Evolutionary conservation across 169 alveolate genomes (phyloP), one percentile per base, ranked within the genome.

Genomic region (Plasmodium inui): DNA sequence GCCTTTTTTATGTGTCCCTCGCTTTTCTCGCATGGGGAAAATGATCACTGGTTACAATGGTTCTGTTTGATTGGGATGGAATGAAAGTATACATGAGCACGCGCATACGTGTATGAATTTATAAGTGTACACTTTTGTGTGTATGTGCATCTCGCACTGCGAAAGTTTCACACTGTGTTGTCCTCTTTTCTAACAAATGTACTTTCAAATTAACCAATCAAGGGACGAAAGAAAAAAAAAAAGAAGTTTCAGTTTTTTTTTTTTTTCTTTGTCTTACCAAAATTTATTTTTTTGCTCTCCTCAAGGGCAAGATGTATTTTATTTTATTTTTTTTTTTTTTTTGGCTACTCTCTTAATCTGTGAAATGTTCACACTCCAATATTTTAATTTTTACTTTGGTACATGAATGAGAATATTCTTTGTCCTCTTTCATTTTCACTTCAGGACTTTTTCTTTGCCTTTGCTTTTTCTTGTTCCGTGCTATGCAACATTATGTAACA

Each of bases 401-500:
- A 80, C 71, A 26, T 82, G 72, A 57, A 82, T 61, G 57, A 28
- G 61, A 41, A 19, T 80, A 41, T 22, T 80, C 37, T 34, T 32
- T 80, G 55, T 19, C 8, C 53, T 50, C 22, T 80, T 80, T 80
- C 67, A 19, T 80, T 41, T 41, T 80, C 61, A 80, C 57, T 46
- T 80, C 7, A 41, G 53, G 30, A 46, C 26, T 80, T 26, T 30
- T 80, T 80, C 57, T 41, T 80, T 39, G 30, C 28, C 61, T 80
- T 80, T 19, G 57, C 61, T 41, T 34, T 22, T 46, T n/a, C 22
- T 80, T 80, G 57, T 34, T 34, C 10, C 9, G 14, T 41, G 30
- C 57, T 80, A 80, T 44, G 46, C 85, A 80, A 80, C 85, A 80
- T 37, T 80, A 46, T 80, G 85, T 80, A 80, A 80, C 85, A 80